Conservation (phyloP, 2,329 filamentous ascomycete genomes). For the Sporothrix brunneoviolacea region DNA sequence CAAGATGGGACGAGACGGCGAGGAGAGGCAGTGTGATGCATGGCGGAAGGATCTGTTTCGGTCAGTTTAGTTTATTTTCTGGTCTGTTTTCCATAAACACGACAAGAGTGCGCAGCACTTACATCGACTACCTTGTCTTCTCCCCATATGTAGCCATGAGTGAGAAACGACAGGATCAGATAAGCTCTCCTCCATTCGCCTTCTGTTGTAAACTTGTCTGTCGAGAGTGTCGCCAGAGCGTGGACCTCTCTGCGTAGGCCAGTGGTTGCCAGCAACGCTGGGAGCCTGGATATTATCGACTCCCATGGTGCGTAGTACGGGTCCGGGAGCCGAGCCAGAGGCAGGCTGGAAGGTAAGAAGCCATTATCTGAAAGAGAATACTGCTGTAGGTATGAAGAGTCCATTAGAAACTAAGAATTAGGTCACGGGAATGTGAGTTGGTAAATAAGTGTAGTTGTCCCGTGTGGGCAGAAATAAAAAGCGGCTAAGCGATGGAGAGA, state of each 20-base stretch:
- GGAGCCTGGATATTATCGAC: constrained; percentile 58
- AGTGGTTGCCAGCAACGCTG: constrained; percentile 57
- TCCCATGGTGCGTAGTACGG: constrained; percentile 80
- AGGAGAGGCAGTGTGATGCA: constrained; percentile 73
- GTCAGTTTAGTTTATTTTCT: too few species aligned
- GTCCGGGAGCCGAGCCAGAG: constrained; percentile 58
- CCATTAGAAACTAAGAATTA: background rate
- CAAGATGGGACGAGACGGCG: constrained; percentile 62
- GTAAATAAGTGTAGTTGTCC: too few species aligned
- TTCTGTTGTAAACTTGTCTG: constrained; percentile 54
- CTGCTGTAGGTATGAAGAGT: background rate
- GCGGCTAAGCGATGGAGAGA: too few species aligned
- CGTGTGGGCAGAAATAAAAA: too few species aligned
- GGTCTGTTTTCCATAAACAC: too few species aligned
- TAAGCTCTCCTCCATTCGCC: constrained; percentile 79
- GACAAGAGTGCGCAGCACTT: too few species aligned
- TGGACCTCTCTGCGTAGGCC: constrained; percentile 58
- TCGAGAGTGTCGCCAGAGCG: constrained; percentile 65
- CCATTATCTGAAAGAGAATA: constrained; percentile 50
- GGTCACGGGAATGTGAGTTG: too few species aligned
- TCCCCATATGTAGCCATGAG: constrained; percentile 88
- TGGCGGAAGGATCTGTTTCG: too few species aligned
- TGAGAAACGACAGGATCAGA: constrained; percentile 67
- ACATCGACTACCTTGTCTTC: constrained; percentile 69
- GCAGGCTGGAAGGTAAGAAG: constrained; percentile 68